Conservation (phyloP, 2,329 filamentous ascomycete species). For the Ascocoryne sarcoides region DNA sequence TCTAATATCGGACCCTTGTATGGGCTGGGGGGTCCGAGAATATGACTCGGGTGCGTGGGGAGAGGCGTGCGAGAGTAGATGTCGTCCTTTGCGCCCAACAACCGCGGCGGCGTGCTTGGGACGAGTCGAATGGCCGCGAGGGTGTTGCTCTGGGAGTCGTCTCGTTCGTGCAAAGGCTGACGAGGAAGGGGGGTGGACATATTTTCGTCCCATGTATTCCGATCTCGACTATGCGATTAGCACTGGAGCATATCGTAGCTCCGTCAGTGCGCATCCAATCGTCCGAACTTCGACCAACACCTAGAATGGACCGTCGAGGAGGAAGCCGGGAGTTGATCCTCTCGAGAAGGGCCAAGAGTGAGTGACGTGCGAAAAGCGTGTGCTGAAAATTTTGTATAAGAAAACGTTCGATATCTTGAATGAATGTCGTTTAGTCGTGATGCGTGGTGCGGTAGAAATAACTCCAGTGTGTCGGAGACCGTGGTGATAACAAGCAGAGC, state of each 20-base stretch:
- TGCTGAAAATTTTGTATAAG: too few species aligned
- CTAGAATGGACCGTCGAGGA: too few species aligned
- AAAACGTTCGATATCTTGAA: too few species aligned
- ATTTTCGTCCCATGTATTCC: background rate
- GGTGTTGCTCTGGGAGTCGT: constrained; percentile 7
- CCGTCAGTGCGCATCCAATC: too few species aligned
- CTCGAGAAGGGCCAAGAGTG: too few species aligned
- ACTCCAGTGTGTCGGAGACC: background rate
- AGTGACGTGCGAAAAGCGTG: too few species aligned
- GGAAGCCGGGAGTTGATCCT: too few species aligned
- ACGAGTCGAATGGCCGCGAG: constrained; percentile 14
- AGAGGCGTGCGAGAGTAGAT: constrained; percentile 27
- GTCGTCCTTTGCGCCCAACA: constrained; percentile 15
- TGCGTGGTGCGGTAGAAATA: background rate
- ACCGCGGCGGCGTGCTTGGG: constrained; percentile 14
- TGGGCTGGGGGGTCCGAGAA: constrained; percentile 18
- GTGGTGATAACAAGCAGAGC: background rate
- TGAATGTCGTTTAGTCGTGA: background rate
- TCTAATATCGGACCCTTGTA: constrained; percentile 17
- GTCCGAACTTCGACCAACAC: too few species aligned
- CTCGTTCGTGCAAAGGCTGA: constrained; percentile 3
- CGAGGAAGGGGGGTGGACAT: background rate
- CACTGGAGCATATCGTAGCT: background rate
- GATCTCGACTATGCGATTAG: background rate
- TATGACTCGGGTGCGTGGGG: constrained; percentile 26